Evolutionary conservation across 108 stramenopile genomes (phyloP).

Genomic region (Conticribra guillardii): DNA sequence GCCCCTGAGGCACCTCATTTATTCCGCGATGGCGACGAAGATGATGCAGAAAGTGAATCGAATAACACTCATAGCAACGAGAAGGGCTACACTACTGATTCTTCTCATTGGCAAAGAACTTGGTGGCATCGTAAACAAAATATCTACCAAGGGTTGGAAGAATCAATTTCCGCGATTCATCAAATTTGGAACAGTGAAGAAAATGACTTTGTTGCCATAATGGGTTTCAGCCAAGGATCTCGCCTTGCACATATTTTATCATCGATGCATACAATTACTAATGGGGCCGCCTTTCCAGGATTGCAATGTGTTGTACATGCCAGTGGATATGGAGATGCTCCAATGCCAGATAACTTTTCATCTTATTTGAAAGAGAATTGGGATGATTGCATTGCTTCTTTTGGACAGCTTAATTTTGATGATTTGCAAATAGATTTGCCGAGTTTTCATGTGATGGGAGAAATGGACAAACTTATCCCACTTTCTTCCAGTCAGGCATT

Average conservation of each 20-base stretch:
- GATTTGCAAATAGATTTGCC: slow-evolving; percentile 31
- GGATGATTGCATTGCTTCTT: neutral
- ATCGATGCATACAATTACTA: slow-evolving; percentile 34
- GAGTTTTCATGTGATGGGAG: slow-evolving; percentile 76
- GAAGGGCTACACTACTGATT: neutral
- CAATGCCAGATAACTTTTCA: slow-evolving; percentile 55
- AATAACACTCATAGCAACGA: slow-evolving; percentile 51
- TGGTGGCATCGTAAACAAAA: slow-evolving; percentile 49
- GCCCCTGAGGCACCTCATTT: slow-evolving; percentile 71
- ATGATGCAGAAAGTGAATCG: slow-evolving; percentile 50
- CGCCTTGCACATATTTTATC: slow-evolving; percentile 68
- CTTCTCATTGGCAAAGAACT: slow-evolving; percentile 30
- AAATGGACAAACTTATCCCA: slow-evolving; percentile 60
- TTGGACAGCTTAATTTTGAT: slow-evolving; percentile 2
- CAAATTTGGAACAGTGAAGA: slow-evolving; percentile 41
- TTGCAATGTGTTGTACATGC: slow-evolving; percentile 62
- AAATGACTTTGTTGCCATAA: slow-evolving; percentile 58
- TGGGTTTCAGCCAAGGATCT: slow-evolving; percentile 85
- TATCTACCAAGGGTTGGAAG: slow-evolving; percentile 62
- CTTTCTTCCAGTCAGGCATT: slow-evolving; percentile 49
- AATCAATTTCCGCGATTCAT: slow-evolving; percentile 51
- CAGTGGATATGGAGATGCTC: slow-evolving; percentile 68
- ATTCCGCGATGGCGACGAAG: slow-evolving; percentile 42
- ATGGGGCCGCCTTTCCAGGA: slow-evolving; percentile 50
- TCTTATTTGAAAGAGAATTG: slow-evolving; percentile 12